Base-by-base conservation (phyloP, 768 basidiomycete species). In the Agrocybe pediades region DNA sequence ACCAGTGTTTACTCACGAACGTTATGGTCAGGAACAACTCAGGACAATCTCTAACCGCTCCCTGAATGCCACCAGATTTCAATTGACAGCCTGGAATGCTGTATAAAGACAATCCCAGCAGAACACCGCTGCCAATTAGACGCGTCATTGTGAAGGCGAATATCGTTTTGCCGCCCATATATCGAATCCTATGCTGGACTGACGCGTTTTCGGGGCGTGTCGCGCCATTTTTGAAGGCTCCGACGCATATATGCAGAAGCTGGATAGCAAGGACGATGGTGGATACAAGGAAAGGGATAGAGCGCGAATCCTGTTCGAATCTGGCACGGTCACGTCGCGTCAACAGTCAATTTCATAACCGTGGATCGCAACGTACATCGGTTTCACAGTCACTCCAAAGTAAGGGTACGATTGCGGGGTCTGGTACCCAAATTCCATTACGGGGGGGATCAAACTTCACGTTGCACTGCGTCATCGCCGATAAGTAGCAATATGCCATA, bases 71-170 rank as follows among this genome's bases (percentile, higher is more conserved):
- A 4, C 33, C 1, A 6, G 29, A 48, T 3, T 33, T 7, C 6
- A 20, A 2, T 3, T 13, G n/a, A 20, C 21, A 33, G n/a, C 19
- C 16, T 8, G n/a, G 39, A n/a, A 41, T 49, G 17, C 51, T 49
- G 27, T 44, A 49, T 23, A 48, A 36, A 13, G 52, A 56, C 5
- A 62, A 44, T 27, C 30, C 51, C 2, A 62, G 39, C 9, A 62
- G 50, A 0, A 42, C 42, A 13, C 58, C 13, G 43, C 60, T 58
- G 20, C 57, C 57, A n/a, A 51, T 16, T 6, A 56, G 43, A 16
- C 60, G 57, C 17, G 53, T 39, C 5, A 51, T 9, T 27, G 49
- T 51, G 44, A 56, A 62, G 1, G 46, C 49, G 43, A 53, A 62
- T 29, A 62, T 56, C 9, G 36, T 27, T 2, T 27, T 20, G n/a